Base-by-base conservation (phyloP, 2,329 filamentous ascomycete genomes). In the Chrysoporthe austroafricana region DNA sequence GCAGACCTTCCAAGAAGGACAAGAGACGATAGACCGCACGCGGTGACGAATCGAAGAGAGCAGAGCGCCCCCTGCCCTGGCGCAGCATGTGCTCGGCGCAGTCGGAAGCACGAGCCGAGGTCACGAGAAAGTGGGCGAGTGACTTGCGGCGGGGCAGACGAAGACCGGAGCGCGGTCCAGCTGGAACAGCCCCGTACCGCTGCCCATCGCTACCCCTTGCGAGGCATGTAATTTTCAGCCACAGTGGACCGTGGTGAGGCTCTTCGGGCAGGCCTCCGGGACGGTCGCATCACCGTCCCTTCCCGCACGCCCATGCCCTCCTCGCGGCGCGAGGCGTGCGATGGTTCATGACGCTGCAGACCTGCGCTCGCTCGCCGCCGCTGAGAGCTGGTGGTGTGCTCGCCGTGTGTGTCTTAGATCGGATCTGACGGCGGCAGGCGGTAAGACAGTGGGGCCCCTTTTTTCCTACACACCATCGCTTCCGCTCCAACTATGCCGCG, bases 261-360 rank as follows among this genome's bases (percentile, higher is more conserved):
- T 69, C 68, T 69, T 64, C 65, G 65, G 36, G 48, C 58, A 69
- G 68, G 68, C 68, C 68, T 69, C 65, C 65, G 61, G 60, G 43
- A 32, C 21, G 67, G 67, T 61, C 57, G 62, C 67, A 64, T 67
- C 59, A 18, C 67, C 58, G 57, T 63, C 58, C 58, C 68, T 34
- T 43, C 43, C 56, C 48, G 43, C 64, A 32, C 42, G 14, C 52
- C 57, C 52, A 60, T 52, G 46, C 56, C 52, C 48, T 57, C 52
- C 50, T 52, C 21, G 50, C 36, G 6, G 6, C 61, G 54, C 48
- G 46, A 56, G 61, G 42, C 58, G 54, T 42, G 64, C 57, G 48
- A 58, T 58, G 50, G 50, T 54, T 34, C 50, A 2, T 54, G 50
- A 34, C 14, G 50, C 50, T 16, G 50, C 32, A 13, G 48, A 16